Evolutionary conservation across 176 grass and related monocot species (phyloP).

Genomic region (Dendrocalamus sinicus): DNA sequence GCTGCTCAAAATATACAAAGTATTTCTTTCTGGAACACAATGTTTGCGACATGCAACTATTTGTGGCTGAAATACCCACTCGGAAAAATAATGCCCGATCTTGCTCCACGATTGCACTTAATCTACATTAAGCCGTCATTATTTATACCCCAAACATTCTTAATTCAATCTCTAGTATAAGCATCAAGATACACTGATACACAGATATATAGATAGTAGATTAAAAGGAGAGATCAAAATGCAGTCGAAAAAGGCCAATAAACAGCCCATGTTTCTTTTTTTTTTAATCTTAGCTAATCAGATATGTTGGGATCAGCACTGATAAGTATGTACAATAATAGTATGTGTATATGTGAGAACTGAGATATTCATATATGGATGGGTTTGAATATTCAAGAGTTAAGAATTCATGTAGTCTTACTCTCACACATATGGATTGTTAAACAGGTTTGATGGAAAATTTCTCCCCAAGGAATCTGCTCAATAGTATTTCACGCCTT

Average conservation of each 20-base stretch:
- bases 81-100: neutral
- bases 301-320: neutral
- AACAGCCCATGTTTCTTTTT: conserved; percentile 8
- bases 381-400: neutral
- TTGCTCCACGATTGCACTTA: neutral
- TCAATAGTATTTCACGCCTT: conserved; percentile 51
- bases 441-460: conserved; percentile 55
- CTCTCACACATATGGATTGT: conserved; percentile 11
- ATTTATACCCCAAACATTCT: neutral
- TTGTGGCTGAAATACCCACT: neutral
- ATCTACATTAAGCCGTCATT: neutral
- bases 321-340: neutral
- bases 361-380: conserved; percentile 1
- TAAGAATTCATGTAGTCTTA: conserved; percentile 13
- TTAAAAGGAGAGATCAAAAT: neutral
- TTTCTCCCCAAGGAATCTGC: conserved; percentile 45
- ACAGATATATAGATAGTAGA: neutral
- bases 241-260: neutral
- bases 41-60: neutral
- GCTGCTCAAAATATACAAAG: neutral
- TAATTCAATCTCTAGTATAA: neutral
- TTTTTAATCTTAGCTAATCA: conserved; percentile 25
- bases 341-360: neutral
- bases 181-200: neutral
- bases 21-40: neutral